A percentile compares a stretch with the other conserved stretches of the same genome.
Evolutionary conservation across 768 basidiomycete species (phyloP).

Genomic region (Amanita thiersii): DNA sequence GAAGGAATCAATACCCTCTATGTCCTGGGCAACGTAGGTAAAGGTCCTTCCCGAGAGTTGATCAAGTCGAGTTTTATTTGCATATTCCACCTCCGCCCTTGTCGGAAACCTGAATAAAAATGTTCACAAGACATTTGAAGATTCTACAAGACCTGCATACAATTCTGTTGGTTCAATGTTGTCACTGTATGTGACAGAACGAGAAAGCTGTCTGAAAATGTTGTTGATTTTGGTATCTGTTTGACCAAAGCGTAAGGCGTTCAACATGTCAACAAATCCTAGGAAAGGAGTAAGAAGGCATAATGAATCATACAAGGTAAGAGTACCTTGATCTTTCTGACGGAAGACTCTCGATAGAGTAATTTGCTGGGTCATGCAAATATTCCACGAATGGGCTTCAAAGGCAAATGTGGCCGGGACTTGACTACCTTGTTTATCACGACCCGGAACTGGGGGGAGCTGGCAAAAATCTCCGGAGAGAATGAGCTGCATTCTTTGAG

Average conservation of each 20-base stretch:
- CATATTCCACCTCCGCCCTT: conserved; percentile 60
- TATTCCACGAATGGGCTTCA: conserved; percentile 67
- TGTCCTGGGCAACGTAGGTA: conserved; percentile 38
- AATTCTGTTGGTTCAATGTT: conserved; percentile 78
- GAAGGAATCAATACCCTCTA: conserved; percentile 35
- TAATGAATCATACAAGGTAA: conserved; percentile 6
- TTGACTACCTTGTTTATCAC: conserved; percentile 36
- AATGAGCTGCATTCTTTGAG: conserved; percentile 43
- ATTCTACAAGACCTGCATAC: conserved; percentile 27
- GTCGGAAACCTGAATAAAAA: conserved; percentile 49
- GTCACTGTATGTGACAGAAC: conserved; percentile 56
- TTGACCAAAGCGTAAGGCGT: conserved; percentile 75
- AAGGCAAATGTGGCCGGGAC: conserved; percentile 64
- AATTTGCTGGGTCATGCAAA: conserved; percentile 50
- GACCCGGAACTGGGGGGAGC: conserved; percentile 68
- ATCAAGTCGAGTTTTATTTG: conserved; percentile 48
- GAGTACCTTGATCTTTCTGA: conserved; percentile 70
- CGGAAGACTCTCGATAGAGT: conserved; percentile 73
- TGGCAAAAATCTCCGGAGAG: conserved; percentile 90
- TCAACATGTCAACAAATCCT: conserved; percentile 81
- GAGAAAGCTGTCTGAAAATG: conserved; percentile 48
- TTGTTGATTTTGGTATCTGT: conserved; percentile 33
- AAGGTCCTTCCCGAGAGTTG: conserved; percentile 28
- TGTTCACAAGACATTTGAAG: neutral
- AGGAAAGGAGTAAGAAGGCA: neutral